Evolutionary conservation across 768 basidiomycete genomes (phyloP).

Genomic region (Boletellus emodensis): DNA sequence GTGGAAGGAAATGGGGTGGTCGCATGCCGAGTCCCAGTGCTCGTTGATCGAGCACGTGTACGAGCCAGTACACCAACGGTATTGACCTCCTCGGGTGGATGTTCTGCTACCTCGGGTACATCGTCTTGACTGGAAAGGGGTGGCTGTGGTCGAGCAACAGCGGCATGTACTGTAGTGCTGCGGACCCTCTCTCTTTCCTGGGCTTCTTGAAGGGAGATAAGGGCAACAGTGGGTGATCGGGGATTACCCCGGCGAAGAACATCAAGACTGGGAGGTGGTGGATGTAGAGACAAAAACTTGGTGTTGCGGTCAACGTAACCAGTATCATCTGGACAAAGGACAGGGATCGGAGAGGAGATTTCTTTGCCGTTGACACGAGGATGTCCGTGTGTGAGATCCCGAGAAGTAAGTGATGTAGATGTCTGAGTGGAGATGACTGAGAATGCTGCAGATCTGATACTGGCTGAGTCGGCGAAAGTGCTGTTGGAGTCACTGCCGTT

Average conservation of each 20-base stretch:
- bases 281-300: slow-evolving; percentile 32
- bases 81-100: slow-evolving; percentile 24
- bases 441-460: slow-evolving; percentile 33
- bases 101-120: slow-evolving; percentile 19
- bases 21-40: slow-evolving; percentile 54
- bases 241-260: slow-evolving; percentile 51
- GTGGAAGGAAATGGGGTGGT: slow-evolving; percentile 33
- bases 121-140: slow-evolving; percentile 35
- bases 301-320: slow-evolving; percentile 28
- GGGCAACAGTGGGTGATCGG: slow-evolving; percentile 49
- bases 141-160: slow-evolving; percentile 22
- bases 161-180: slow-evolving; percentile 39
- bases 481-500: slow-evolving; percentile 48
- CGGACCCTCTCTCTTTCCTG: slow-evolving; percentile 62
- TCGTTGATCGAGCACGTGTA: slow-evolving; percentile 57
- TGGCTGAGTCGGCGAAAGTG: slow-evolving; percentile 48
- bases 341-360: slow-evolving; percentile 54
- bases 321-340: slow-evolving; percentile 30
- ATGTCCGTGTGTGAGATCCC: slow-evolving; percentile 13
- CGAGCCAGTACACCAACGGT: slow-evolving; percentile 21
- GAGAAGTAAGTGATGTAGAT: slow-evolving; percentile 25
- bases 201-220: slow-evolving; percentile 78
- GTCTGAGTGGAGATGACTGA: slow-evolving; percentile 36
- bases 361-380: slow-evolving; percentile 42
- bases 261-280: slow-evolving; percentile 30